Percentiles rank a stretch among this genome's conserved stretches.
Conservation (phyloP, 169 alveolate species). For the Toxoplasma gondii region DNA sequence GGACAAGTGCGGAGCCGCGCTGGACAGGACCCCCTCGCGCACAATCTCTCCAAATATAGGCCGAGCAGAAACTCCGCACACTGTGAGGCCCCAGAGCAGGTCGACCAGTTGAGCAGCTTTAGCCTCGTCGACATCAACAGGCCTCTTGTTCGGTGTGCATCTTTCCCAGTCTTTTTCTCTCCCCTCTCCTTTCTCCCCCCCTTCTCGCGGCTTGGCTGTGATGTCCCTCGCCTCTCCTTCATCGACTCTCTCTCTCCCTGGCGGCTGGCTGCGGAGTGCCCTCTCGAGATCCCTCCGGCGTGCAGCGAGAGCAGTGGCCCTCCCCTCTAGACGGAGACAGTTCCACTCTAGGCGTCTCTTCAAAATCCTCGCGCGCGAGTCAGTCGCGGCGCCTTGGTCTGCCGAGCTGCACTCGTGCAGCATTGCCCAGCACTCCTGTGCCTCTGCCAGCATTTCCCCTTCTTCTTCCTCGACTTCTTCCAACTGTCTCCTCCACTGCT, state of each 20-base stretch:
- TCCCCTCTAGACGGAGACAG: neutral
- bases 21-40: neutral
- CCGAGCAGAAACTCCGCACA: neutral
- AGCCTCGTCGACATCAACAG: neutral
- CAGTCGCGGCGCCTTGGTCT: neutral
- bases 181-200: neutral
- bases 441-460: neutral
- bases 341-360: neutral
- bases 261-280: neutral
- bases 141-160: neutral
- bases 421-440: neutral
- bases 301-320: neutral
- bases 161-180: neutral
- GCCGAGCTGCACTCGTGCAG: neutral
- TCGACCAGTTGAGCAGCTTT: conserved; percentile 28
- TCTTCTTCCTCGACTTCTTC: neutral
- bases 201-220: neutral
- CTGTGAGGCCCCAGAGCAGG: conserved; percentile 32
- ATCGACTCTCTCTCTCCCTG: neutral
- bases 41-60: conserved; percentile 7
- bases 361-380: neutral
- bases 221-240: neutral
- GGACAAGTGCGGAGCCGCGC: neutral
- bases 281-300: neutral
- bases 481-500: neutral